Conservation (phyloP, 202 grass and related monocot species). For the Saccharum hybrid region DNA sequence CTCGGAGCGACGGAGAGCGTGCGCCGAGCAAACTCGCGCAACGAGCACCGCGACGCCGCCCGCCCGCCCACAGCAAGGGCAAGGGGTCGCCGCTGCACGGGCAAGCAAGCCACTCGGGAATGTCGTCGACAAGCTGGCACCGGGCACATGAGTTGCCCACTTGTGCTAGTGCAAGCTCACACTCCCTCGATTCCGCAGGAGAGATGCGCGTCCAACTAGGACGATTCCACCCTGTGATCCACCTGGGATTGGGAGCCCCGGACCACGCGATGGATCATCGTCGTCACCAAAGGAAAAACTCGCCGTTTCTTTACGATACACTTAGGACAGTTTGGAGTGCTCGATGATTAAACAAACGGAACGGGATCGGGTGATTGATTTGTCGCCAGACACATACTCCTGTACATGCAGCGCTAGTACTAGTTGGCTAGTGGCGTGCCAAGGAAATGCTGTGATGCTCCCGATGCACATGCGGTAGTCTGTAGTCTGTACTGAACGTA, state of each 20-base stretch:
- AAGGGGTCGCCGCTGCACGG: background rate
- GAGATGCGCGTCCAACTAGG: slow-evolving; percentile 43
- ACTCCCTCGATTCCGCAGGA: background rate
- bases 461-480: slow-evolving; percentile 19
- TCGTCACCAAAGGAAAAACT: background rate
- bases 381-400: background rate
- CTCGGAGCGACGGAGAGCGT: no score
- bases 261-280: background rate
- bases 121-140: slow-evolving; percentile 33
- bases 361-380: background rate
- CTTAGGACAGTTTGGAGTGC: background rate
- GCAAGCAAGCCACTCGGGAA: slow-evolving; percentile 31
- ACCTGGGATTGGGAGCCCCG: background rate
- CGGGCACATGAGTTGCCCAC: background rate
- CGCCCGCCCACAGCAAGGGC: no score
- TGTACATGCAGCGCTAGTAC: background rate
- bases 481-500: background rate
- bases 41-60: no score
- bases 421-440: background rate
- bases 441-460: background rate
- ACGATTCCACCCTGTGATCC: slow-evolving; percentile 36
- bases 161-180: background rate
- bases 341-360: slow-evolving; percentile 5
- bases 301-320: background rate
- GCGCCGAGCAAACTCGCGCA: no score